These are phyloP conservation scores for Elaeagnus macrophylla DNA, from an alignment of 306 rosid genomes.

Conservation along the genomic window DNA sequence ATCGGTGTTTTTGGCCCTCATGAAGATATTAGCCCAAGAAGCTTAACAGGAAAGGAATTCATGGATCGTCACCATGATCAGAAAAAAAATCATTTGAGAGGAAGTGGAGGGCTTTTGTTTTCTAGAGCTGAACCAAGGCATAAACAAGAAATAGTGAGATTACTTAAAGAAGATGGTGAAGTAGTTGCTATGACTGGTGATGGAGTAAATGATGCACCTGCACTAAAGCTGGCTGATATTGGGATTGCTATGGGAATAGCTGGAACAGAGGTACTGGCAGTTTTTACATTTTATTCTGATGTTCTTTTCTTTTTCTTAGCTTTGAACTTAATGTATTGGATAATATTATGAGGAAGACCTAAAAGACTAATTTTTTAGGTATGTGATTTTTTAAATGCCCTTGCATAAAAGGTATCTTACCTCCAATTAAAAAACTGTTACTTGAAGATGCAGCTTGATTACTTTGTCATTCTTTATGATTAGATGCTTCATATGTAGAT, in stretches of 20 bases:
- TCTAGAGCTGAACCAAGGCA: constrained; percentile 98
- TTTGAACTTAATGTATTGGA: too few relatives aligned
- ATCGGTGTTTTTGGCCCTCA: constrained; percentile 66
- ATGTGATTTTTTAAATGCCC: too few relatives aligned
- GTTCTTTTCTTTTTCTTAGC: not conserved
- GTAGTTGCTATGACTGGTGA: constrained; percentile 44
- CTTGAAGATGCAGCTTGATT: too few relatives aligned
- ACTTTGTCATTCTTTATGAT: too few relatives aligned
- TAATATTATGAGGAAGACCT: too few relatives aligned
- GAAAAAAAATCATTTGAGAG: constrained; percentile 44
- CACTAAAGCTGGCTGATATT: constrained; percentile 90
- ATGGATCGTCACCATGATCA: constrained; percentile 44
- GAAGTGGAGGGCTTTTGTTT: constrained; percentile 71
- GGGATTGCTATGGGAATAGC: constrained; percentile 97
- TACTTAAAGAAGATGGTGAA: constrained; percentile 56
- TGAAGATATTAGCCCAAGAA: constrained; percentile 56
- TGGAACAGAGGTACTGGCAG: constrained; percentile 73
- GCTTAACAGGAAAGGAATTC: constrained; percentile 77
- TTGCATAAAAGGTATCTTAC: too few relatives aligned
- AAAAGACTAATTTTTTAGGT: too few relatives aligned
- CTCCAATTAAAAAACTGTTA: too few relatives aligned
- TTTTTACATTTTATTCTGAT: constrained; percentile 2
- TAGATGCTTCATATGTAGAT: too few relatives aligned
- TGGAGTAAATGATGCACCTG: constrained; percentile 89
- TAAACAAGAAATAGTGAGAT: constrained; percentile 87